Evolutionary conservation across 176 grass and related monocot genomes (phyloP).

Genomic region (Carex cristatella): DNA sequence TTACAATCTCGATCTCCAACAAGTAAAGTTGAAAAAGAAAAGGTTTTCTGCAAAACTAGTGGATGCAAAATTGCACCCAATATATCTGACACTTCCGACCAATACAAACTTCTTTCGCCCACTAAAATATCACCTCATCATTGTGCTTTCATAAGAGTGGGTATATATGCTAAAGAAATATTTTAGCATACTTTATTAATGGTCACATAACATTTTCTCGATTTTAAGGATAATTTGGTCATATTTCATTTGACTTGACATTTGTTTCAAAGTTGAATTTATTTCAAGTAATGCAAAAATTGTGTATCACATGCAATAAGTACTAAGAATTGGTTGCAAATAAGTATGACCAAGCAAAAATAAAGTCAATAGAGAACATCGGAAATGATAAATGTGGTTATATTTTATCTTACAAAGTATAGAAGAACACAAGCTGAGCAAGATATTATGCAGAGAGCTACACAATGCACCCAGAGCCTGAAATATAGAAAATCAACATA

Average conservation of each 20-base stretch:
- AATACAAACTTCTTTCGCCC: background rate
- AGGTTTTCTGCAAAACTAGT: background rate
- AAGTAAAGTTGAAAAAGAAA: background rate
- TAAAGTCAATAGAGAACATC: background rate
- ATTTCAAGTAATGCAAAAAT: background rate
- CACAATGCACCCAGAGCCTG: constrained; percentile 96
- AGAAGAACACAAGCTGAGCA: constrained; percentile 73
- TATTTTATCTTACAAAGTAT: constrained; percentile 59
- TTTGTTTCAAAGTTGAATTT: background rate
- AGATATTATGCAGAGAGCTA: constrained; percentile 73
- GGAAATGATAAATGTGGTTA: background rate
- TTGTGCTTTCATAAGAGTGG: background rate
- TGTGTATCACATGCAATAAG: background rate
- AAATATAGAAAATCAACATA: constrained; percentile 21
- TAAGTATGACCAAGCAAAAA: background rate
- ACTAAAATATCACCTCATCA: background rate
- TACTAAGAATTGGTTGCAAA: background rate
- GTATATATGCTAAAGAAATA: constrained; percentile 3
- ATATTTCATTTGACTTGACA: constrained; percentile 8
- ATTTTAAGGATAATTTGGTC: background rate
- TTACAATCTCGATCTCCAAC: background rate
- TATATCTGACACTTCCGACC: background rate
- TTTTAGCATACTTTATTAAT: constrained; percentile 12
- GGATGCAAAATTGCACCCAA: background rate
- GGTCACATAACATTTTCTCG: constrained; percentile 9